phyloP scores from a whole-genome alignment of 768 basidiomycete species.

The Tricholoma hemisulphureum region DNA sequence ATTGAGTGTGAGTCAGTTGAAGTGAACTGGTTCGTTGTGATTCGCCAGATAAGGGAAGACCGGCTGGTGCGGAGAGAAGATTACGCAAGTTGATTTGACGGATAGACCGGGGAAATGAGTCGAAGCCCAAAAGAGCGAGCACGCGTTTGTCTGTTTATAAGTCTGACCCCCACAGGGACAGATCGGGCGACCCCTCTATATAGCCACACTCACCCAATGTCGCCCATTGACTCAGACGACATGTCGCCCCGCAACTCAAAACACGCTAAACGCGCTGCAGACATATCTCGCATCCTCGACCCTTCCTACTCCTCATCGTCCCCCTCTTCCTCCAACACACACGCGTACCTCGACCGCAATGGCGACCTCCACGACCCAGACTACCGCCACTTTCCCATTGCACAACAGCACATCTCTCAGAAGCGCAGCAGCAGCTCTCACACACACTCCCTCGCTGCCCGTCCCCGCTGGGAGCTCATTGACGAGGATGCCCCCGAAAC shows the following conservation, averaged over 20 bases:
- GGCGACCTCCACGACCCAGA: constrained; percentile 70
- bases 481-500: constrained; percentile 24
- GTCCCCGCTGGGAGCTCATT: constrained; percentile 35
- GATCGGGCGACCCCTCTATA: constrained; percentile 3
- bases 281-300: constrained; percentile 64
- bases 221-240: not conserved
- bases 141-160: constrained; percentile 2
- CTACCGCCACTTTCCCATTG: constrained; percentile 59
- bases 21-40: constrained; percentile 13
- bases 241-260: constrained; percentile 23
- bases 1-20: too few relatives aligned
- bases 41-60: constrained; percentile 8
- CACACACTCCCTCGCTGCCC: constrained; percentile 11
- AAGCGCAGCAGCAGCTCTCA: constrained; percentile 13
- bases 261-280: constrained; percentile 39
- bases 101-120: too few relatives aligned
- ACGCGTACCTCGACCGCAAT: constrained; percentile 57
- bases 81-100: constrained; percentile 7
- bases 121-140: constrained; percentile 5
- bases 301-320: constrained; percentile 50
- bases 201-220: constrained; percentile 5
- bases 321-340: constrained; percentile 23
- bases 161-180: not conserved
- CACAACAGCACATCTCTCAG: constrained; percentile 16
- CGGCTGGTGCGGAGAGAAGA: constrained; percentile 12